Evolutionary conservation across 345 rosid species (phyloP).

Genomic region (Cardamine occulta): DNA sequence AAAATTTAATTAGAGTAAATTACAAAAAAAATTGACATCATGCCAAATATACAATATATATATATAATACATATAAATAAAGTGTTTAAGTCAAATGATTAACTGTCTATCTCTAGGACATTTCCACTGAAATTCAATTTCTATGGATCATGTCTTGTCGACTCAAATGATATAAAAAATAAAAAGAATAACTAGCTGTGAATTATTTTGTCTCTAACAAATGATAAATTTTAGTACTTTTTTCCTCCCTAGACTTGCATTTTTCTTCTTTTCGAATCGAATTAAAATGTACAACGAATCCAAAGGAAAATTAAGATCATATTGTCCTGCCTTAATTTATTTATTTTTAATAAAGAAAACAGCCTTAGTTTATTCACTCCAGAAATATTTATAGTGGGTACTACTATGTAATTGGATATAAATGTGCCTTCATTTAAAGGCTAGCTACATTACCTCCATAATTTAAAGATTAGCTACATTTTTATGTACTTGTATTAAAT

Average conservation of each 20-base stretch:
- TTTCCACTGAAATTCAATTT: no score
- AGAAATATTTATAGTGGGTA: constrained; percentile 1
- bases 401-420: constrained; percentile 19
- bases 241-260: background rate
- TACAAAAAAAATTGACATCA: background rate
- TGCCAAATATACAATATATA: no score
- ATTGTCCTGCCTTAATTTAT: background rate
- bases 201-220: background rate
- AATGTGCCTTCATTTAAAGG: constrained; percentile 30
- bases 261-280: background rate
- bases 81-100: no score
- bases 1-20: no score
- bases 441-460: constrained; percentile 7
- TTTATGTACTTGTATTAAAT: background rate
- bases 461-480: background rate
- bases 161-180: no score
- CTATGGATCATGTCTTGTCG: no score
- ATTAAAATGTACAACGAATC: background rate
- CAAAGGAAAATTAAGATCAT: background rate
- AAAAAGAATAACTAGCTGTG: background rate
- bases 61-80: no score
- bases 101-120: no score
- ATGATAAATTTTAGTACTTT: background rate
- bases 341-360: background rate
- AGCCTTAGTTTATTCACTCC: background rate